Percentiles rank a stretch among this genome's conserved stretches.
Evolutionary conservation across 495 filamentous ascomycete genomes (phyloP).

Genomic region (Daldinia decipiens): DNA sequence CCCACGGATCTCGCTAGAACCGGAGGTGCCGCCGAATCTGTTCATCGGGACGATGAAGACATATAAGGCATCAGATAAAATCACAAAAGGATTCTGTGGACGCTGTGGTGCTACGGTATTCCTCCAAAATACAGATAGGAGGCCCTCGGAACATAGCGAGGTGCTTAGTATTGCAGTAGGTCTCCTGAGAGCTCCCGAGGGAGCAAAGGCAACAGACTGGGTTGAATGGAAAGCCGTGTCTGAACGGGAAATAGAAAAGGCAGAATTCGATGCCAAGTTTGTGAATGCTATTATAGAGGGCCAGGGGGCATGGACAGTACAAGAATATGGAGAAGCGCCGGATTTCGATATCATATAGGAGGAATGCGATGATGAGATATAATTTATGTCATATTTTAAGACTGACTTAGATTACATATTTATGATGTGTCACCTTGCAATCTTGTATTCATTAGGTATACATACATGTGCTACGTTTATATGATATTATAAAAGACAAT

Average conservation of each 20-base stretch:
- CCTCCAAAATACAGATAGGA: constrained; percentile 25
- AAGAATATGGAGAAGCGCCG: constrained; percentile 18
- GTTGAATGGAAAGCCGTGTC: constrained; percentile 47
- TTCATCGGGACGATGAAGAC: constrained; percentile 61
- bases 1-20: constrained; percentile 62
- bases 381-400: no score
- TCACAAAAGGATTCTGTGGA: constrained; percentile 69
- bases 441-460: no score
- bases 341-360: constrained; percentile 26
- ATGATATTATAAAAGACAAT: not conserved
- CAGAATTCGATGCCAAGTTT: constrained; percentile 44
- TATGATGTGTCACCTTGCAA: not conserved
- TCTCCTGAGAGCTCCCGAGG: constrained; percentile 62
- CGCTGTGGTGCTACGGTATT: constrained; percentile 72
- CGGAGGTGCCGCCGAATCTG: constrained; percentile 53
- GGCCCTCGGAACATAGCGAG: constrained; percentile 22
- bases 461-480: no score
- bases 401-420: no score
- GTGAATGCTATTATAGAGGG: constrained; percentile 39
- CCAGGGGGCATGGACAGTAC: constrained; percentile 40
- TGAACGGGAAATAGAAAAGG: constrained; percentile 28
- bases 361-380: not conserved
- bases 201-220: constrained; percentile 59
- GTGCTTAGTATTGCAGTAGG: constrained; percentile 65
- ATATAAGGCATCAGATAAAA: constrained; percentile 62